These are phyloP conservation scores for Mitragyna speciosa DNA, from an alignment of 257 asterid genomes.

Conservation along the genomic window DNA sequence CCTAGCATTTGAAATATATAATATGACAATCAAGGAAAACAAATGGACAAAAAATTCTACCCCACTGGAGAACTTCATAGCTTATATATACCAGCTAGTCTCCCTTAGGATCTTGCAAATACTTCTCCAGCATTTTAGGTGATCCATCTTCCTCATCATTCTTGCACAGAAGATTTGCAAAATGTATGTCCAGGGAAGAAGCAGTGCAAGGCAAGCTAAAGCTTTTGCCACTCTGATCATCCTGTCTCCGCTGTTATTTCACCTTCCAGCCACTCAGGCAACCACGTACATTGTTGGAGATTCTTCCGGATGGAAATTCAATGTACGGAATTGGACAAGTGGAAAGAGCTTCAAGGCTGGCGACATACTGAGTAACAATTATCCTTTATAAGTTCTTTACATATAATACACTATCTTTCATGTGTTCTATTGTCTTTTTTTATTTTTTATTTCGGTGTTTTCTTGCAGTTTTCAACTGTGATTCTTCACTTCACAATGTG, in stretches of 20 bases:
- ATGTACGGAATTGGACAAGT: slow-evolving; percentile 5
- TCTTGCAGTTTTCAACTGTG: slow-evolving; percentile 21
- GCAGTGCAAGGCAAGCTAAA: slow-evolving; percentile 6
- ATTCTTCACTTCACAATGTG: slow-evolving; percentile 16
- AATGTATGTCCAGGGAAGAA: slow-evolving; percentile 20
- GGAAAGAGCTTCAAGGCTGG: slow-evolving; percentile 18
- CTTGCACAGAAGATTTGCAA: background rate
- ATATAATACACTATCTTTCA: background rate
- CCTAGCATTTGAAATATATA: slow-evolving; percentile 1
- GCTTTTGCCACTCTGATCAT: background rate
- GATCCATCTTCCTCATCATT: background rate
- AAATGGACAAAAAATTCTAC: background rate
- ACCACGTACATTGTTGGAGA: slow-evolving; percentile 10
- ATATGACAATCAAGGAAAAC: background rate
- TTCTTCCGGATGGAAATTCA: slow-evolving; percentile 15
- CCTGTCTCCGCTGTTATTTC: background rate
- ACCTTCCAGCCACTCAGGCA: background rate
- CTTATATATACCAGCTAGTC: background rate
- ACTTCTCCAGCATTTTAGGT: background rate
- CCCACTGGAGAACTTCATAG: background rate
- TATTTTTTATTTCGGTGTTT: no score
- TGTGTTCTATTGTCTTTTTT: background rate
- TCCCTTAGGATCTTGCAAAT: background rate
- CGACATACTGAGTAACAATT: slow-evolving; percentile 6
- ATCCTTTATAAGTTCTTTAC: background rate